Conservation (phyloP, 1,284 basidiomycete genomes). For the Amylostereum areolatum region DNA sequence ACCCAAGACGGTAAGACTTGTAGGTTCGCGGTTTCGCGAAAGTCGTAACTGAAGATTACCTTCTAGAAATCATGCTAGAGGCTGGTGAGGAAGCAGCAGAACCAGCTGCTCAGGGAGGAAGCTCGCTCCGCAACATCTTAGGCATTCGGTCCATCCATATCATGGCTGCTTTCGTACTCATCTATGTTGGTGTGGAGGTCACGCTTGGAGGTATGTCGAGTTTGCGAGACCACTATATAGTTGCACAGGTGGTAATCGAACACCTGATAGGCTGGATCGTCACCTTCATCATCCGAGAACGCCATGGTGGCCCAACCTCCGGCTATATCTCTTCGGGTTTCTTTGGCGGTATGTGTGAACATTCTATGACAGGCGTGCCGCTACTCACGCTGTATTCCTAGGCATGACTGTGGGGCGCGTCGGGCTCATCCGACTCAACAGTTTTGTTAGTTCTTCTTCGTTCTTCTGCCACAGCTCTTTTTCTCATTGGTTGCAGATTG, state of each 20-base stretch:
- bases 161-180: constrained; percentile 55
- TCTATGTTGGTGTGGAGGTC: constrained; percentile 66
- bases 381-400: constrained; percentile 12
- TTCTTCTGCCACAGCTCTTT: neutral
- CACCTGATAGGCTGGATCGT: constrained; percentile 49
- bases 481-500: constrained; percentile 31
- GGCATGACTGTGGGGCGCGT: constrained; percentile 56
- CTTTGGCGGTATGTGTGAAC: constrained; percentile 22
- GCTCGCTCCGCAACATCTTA: constrained; percentile 51
- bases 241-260: neutral
- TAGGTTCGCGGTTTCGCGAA: neutral
- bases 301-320: constrained; percentile 24
- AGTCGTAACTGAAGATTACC: neutral
- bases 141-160: constrained; percentile 48
- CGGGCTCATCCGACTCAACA: constrained; percentile 51
- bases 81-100: constrained; percentile 33
- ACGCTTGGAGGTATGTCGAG: constrained; percentile 47
- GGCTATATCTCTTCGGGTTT: constrained; percentile 34
- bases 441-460: constrained; percentile 30
- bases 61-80: constrained; percentile 21
- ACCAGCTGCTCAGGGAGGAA: constrained; percentile 29
- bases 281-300: constrained; percentile 40
- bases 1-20: constrained; percentile 37
- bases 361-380: neutral
- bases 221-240: no score